Conservation (phyloP, 768 basidiomycete genomes). For the Tulasnella sp. region DNA sequence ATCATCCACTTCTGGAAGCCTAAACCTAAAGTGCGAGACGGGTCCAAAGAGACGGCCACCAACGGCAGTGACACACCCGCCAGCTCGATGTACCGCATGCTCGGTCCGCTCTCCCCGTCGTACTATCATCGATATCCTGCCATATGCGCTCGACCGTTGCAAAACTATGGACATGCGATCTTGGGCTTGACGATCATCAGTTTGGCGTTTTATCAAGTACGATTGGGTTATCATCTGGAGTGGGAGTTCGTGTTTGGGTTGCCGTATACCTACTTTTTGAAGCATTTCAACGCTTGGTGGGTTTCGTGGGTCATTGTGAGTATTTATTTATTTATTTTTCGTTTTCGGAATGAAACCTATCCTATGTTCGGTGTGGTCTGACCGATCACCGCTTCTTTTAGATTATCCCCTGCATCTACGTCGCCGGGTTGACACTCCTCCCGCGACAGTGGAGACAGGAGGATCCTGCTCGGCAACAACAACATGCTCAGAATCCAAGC, state of each 20-base stretch:
- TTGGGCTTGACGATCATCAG: conserved; percentile 46
- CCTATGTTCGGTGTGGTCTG: not conserved
- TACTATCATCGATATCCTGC: not conserved
- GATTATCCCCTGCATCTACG: conserved; percentile 4
- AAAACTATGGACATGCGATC: conserved; percentile 35
- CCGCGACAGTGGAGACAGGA: conserved; percentile 10
- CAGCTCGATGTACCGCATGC: not conserved
- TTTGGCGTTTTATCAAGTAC: conserved; percentile 36
- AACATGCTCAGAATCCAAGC: too few relatives aligned
- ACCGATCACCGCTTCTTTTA: not conserved
- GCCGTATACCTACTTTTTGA: not conserved
- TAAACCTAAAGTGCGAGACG: not conserved
- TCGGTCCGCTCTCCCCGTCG: too few relatives aligned
- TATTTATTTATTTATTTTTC: not conserved
- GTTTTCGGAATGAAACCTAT: not conserved
- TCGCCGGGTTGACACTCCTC: not conserved
- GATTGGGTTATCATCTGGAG: conserved; percentile 14
- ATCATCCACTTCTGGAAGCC: conserved; percentile 47
- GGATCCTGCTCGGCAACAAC: not conserved
- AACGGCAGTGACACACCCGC: not conserved
- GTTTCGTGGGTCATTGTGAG: conserved; percentile 13
- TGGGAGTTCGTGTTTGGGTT: conserved; percentile 14
- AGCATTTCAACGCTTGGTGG: conserved; percentile 3
- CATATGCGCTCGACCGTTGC: conserved; percentile 32
- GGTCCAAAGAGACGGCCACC: not conserved